A percentile compares a stretch with the other conserved stretches of the same genome.
phyloP scores from a whole-genome alignment of 805 yeast species.

The Kodamaea fukazawae region DNA sequence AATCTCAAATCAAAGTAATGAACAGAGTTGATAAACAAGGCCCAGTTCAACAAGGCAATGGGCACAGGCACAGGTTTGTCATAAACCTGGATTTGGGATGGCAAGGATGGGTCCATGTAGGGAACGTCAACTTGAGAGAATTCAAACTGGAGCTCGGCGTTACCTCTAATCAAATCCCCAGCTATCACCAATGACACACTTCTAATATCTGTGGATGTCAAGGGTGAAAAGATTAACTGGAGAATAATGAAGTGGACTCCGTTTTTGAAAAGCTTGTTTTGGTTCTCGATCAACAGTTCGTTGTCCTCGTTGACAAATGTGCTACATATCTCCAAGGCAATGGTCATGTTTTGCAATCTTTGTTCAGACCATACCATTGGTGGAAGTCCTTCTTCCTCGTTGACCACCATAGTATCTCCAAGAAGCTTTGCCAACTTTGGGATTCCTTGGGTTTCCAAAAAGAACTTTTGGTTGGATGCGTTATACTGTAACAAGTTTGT shows the following conservation, averaged over 20 bases:
- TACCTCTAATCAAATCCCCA: constrained; percentile 71
- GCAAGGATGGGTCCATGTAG: constrained; percentile 72
- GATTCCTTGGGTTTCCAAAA: constrained; percentile 80
- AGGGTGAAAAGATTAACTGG: constrained; percentile 65
- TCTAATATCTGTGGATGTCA: constrained; percentile 64
- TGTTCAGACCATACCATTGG: constrained; percentile 76
- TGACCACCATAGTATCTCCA: constrained; percentile 54
- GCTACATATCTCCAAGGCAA: constrained; percentile 69
- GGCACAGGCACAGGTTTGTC: constrained; percentile 59
- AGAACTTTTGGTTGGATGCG: constrained; percentile 84
- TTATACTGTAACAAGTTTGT: constrained; percentile 74
- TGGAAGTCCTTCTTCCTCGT: constrained; percentile 24
- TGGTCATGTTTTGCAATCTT: constrained; percentile 60
- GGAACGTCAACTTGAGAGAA: constrained; percentile 90
- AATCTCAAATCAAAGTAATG: constrained; percentile 80
- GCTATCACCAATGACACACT: constrained; percentile 68
- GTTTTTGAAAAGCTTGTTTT: constrained; percentile 54
- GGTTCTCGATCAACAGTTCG: constrained; percentile 60
- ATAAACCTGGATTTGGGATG: constrained; percentile 38
- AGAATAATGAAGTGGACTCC: constrained; percentile 66
- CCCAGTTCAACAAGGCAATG: constrained; percentile 78
- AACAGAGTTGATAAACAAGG: constrained; percentile 71
- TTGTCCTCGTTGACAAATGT: constrained; percentile 71
- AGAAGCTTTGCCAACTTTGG: constrained; percentile 62
- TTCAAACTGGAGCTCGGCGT: constrained; percentile 62